Percentiles rank a stretch among this genome's conserved stretches.
Conservation (phyloP, 2,329 filamentous ascomycete species). For the Aspergillus sp. region DNA sequence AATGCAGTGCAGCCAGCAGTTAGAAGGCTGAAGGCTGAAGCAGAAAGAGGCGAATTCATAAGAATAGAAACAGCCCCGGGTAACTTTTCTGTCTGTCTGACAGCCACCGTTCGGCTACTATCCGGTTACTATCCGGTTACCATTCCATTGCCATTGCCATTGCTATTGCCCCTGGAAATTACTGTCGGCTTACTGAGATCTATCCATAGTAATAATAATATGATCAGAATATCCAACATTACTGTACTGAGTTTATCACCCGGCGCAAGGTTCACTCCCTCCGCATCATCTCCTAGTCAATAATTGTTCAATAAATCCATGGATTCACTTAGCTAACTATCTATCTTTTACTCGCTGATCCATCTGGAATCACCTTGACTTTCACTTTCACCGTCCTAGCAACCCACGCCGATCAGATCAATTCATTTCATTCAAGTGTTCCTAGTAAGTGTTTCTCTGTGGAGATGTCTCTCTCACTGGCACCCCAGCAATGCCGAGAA, state of each 20-base stretch:
- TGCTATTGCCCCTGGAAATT: neutral
- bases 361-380: neutral
- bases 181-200: neutral
- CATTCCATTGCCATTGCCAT: too few species aligned
- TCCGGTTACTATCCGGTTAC: neutral
- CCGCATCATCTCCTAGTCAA: neutral
- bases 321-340: neutral
- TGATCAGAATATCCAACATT: too few species aligned
- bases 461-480: neutral
- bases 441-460: neutral
- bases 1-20: too few species aligned
- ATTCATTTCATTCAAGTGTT: neutral
- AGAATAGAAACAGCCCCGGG: constrained; percentile 1
- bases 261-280: neutral
- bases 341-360: neutral
- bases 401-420: neutral
- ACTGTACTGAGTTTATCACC: neutral
- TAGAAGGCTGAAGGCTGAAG: neutral
- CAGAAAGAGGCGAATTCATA: neutral
- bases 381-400: neutral
- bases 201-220: too few species aligned
- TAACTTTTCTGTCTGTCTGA: neutral
- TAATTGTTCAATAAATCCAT: constrained; percentile 9
- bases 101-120: neutral
- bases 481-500: neutral